Conservation (phyloP, 176 grass and related monocot species). For the Hsuehochloa calcarea region DNA sequence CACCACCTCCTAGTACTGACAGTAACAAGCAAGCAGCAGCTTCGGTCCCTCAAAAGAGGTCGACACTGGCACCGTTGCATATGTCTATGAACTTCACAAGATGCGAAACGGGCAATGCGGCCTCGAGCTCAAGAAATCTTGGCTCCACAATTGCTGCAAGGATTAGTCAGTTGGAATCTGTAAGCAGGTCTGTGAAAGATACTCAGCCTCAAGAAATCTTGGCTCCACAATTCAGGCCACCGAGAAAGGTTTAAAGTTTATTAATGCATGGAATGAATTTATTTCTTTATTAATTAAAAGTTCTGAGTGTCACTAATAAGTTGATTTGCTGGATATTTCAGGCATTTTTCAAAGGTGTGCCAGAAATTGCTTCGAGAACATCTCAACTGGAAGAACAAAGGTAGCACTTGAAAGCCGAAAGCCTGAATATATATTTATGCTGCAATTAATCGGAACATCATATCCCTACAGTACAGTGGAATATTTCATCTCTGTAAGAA, state of each 20-base stretch:
- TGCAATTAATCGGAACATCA: background rate
- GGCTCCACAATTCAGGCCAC: slow-evolving; percentile 37
- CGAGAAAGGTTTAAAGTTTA: slow-evolving; percentile 29
- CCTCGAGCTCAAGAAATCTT: slow-evolving; percentile 23
- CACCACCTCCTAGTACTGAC: slow-evolving; percentile 24
- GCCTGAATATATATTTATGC: background rate
- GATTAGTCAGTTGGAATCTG: slow-evolving; percentile 52
- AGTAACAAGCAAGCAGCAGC: slow-evolving; percentile 5
- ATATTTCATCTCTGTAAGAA: background rate
- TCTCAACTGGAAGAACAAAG: slow-evolving; percentile 33
- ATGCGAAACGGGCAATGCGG: slow-evolving; percentile 29
- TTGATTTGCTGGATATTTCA: slow-evolving; percentile 30
- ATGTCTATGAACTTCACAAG: slow-evolving; percentile 31
- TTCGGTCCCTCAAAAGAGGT: slow-evolving; percentile 34
- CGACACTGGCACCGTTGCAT: slow-evolving; percentile 18
- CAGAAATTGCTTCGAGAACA: background rate
- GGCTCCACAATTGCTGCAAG: slow-evolving; percentile 38
- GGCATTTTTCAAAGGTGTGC: background rate
- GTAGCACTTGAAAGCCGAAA: slow-evolving; percentile 12
- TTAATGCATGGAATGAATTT: background rate
- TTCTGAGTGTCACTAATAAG: background rate
- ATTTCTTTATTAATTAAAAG: background rate
- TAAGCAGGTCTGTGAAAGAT: slow-evolving; percentile 25
- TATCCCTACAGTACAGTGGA: background rate
- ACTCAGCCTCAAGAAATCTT: too few relatives aligned